phyloP scores from a whole-genome alignment of 768 basidiomycete genomes.

The Mycena venus region DNA sequence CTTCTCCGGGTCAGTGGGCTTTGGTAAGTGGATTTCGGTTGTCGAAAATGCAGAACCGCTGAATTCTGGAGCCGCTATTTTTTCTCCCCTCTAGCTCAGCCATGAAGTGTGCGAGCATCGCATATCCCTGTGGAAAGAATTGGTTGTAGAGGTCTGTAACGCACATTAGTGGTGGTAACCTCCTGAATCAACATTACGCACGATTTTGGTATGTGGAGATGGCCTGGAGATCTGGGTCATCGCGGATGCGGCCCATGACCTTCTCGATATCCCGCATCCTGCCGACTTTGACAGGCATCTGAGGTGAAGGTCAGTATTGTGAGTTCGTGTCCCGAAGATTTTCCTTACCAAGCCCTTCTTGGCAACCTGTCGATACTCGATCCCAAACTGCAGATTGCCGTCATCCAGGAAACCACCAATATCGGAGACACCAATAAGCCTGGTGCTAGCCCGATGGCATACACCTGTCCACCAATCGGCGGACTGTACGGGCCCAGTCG shows the following conservation, averaged over 20 bases:
- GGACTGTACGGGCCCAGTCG: not conserved
- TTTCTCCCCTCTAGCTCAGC: not conserved
- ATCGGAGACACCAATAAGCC: not conserved
- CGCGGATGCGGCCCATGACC: not conserved
- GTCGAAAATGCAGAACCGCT: not conserved
- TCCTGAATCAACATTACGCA: not conserved
- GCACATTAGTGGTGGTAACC: not conserved
- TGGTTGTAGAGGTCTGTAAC: not conserved
- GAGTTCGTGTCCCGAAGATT: not conserved
- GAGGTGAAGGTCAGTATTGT: not conserved
- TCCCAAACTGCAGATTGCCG: not conserved
- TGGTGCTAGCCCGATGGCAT: not conserved
- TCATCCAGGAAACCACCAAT: not conserved
- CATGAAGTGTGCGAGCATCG: not conserved
- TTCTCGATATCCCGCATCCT: not conserved
- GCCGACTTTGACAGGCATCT: not conserved
- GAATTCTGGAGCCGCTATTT: not conserved
- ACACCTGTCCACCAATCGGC: not conserved
- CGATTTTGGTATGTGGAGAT: not conserved
- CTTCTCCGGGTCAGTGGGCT: not conserved
- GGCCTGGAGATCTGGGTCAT: not conserved
- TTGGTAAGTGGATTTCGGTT: not conserved
- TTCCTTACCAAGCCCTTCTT: not conserved
- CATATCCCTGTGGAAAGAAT: not conserved
- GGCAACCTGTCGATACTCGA: not conserved